phyloP scores from a whole-genome alignment of 2,329 filamentous ascomycete species.

The Uncinocarpus reesii region DNA sequence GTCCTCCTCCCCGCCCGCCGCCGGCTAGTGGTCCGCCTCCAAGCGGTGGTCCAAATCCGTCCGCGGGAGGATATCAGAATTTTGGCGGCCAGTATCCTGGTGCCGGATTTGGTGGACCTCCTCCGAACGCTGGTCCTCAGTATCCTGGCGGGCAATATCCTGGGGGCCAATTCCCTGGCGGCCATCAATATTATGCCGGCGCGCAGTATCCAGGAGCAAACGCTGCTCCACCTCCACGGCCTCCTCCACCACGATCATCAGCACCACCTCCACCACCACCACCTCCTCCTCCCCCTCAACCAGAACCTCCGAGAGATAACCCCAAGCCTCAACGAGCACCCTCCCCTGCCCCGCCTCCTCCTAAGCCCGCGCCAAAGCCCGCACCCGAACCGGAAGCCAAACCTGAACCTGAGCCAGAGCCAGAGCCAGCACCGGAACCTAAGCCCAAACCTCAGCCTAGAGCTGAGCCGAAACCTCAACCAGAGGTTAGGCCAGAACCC shows the following conservation, averaged over 20 bases:
- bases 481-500: slow-evolving; percentile 8
- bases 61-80: slow-evolving; percentile 22
- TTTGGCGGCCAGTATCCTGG: slow-evolving; percentile 23
- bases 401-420: slow-evolving; percentile 5
- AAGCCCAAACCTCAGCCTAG: slow-evolving; percentile 1
- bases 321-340: neutral
- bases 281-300: slow-evolving; percentile 1
- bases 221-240: slow-evolving; percentile 12
- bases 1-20: slow-evolving; percentile 21
- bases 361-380: slow-evolving; percentile 8
- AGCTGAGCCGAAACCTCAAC: neutral
- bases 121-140: slow-evolving; percentile 27
- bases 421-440: slow-evolving; percentile 12
- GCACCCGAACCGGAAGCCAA: neutral
- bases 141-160: slow-evolving; percentile 21
- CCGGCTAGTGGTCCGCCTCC: slow-evolving; percentile 20
- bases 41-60: slow-evolving; percentile 19
- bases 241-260: slow-evolving; percentile 1
- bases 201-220: neutral
- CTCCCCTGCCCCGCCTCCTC: slow-evolving; percentile 1
- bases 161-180: slow-evolving; percentile 11
- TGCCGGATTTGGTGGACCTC: slow-evolving; percentile 22
- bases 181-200: slow-evolving; percentile 14
- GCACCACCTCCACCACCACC: slow-evolving; percentile 5
- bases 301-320: slow-evolving; percentile 6